Evolutionary conservation across 352 stramenopile species (phyloP), one percentile per base, ranked within the genome.

Genomic region (Phytophthora litchii): DNA sequence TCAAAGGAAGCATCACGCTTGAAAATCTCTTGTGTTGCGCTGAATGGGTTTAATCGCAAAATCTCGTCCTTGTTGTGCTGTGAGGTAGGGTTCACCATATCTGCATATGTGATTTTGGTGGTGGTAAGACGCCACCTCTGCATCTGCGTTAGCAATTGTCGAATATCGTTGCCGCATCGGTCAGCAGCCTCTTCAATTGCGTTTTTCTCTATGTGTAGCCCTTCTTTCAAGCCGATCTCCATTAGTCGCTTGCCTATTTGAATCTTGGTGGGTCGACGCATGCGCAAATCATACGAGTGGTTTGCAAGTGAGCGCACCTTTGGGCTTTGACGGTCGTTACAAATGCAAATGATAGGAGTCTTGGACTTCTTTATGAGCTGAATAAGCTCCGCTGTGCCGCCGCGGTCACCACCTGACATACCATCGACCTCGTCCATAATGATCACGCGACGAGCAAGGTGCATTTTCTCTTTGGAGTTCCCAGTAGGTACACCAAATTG

Each of bases 351-450:
- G 60, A 99, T 99, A 9, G 98, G 98, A 43, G 97, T 96, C 74
- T 98, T 98, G 41, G 85, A 97, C 55, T 97, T 97, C 76, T 99
- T 99, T 65, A 99, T 99, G 51, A 99, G 93, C 72, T 96, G 79
- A 67, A 99, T 99, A n/a, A 99, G 75, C 80, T 99, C 97, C 14
- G 88, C 82, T 10, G 98, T 99, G 38, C 97, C 97, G 42, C 94
- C 96, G 11, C 97, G 82, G 77, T 99, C 98, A 10, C 95, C 95
- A 1, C 88, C 92, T 21, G 92, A 97, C 97, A 99, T 99, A 19
- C 97, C 97, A 70, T 99, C 97, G 2, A 99, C 97, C 81, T 99
- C 97, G 59, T 99, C 97, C 98, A 99, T 99, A 56, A 99, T 93
- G 11, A 99, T 84, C 42, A 98, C 84, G 16, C 96, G 92, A 69